Base-by-base conservation (phyloP, 768 basidiomycete genomes). In the Kwoniella sp. region DNA sequence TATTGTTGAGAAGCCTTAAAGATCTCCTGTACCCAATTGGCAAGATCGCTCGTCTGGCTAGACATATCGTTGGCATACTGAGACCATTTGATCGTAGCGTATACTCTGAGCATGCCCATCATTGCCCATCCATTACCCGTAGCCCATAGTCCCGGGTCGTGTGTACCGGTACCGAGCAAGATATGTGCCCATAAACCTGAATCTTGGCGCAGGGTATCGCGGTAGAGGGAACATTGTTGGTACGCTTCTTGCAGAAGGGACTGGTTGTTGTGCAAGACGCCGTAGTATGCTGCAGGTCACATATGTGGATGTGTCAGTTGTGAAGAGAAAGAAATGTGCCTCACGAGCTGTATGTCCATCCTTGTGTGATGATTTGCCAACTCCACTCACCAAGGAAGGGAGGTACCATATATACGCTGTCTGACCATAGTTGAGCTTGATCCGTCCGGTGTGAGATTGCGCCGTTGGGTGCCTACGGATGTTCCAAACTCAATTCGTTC, bases 81-180 rank as follows among this genome's bases (percentile, higher is more conserved):
- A 12, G 77, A 79, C 65, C 73, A 73, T 40, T 75, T 65, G 63
- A 83, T 82, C 2, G 82, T 83, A 21, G 78, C 79, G 40, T 74
- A 72, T 6, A 83, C 82, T 22, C 81, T 73, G 25, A 81, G 54
- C 80, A 83, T 83, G 21, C 82, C 82, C 13, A 74, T 66, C 15
- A 81, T 81, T 1, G 81, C 82, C 82, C 82, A 83, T n/a, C 71
- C 83, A 55, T 83, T 82, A 25, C 82, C 82, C 2, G 82, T 82
- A 5, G 76, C 77, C 82, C 82, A 82, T 10, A 80, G 62, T 13
- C 80, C 79, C 0, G 74, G 67, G 62, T 79, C 79, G 12, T 67
- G 58, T 6, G 68, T 67, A 0, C 74, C 74, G 8, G 33, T 73
- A 0, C 77, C 77, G 19, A 56, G 55, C 12, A 72, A 58, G 59